Evolutionary conservation across 305 asterid species (phyloP).

Genomic region (Salvia sclarea): DNA sequence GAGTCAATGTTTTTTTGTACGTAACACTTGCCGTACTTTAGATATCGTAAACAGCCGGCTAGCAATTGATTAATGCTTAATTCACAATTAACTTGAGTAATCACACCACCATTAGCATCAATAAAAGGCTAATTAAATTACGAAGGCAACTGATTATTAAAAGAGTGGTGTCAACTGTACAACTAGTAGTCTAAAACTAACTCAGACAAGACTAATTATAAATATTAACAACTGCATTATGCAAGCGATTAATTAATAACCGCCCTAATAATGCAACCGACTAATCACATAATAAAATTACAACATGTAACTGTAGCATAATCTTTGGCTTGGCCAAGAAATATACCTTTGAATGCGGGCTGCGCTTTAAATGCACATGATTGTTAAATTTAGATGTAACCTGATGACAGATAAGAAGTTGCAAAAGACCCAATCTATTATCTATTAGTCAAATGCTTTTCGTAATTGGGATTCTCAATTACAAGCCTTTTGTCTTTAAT

Average conservation of each 20-base stretch:
- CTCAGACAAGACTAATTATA: slow-evolving; percentile 13
- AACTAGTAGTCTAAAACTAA: slow-evolving; percentile 30
- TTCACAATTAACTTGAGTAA: slow-evolving; percentile 24
- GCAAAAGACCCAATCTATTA: slow-evolving; percentile 2
- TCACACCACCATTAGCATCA: slow-evolving; percentile 1
- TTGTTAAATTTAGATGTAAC: slow-evolving; percentile 29
- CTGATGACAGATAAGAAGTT: slow-evolving; percentile 33
- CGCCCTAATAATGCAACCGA: slow-evolving; percentile 68
- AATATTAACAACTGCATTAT: slow-evolving; percentile 16
- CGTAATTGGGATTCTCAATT: slow-evolving; percentile 3
- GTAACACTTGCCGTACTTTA: background rate
- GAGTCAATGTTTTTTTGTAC: background rate
- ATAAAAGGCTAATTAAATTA: slow-evolving; percentile 1
- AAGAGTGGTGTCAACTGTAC: slow-evolving; percentile 31
- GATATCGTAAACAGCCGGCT: slow-evolving; percentile 17
- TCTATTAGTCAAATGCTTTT: slow-evolving; percentile 8
- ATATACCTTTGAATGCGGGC: slow-evolving; percentile 37
- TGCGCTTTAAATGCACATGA: slow-evolving; percentile 49
- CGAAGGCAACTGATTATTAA: background rate
- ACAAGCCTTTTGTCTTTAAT: background rate
- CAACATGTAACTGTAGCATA: slow-evolving; percentile 37
- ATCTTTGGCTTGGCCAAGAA: slow-evolving; percentile 35
- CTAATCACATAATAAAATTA: slow-evolving; percentile 37
- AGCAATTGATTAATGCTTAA: slow-evolving; percentile 11
- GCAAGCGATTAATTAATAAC: slow-evolving; percentile 41